phyloP scores from a whole-genome alignment of 164 flowering plant genomes.

The Sextonia rubra region DNA sequence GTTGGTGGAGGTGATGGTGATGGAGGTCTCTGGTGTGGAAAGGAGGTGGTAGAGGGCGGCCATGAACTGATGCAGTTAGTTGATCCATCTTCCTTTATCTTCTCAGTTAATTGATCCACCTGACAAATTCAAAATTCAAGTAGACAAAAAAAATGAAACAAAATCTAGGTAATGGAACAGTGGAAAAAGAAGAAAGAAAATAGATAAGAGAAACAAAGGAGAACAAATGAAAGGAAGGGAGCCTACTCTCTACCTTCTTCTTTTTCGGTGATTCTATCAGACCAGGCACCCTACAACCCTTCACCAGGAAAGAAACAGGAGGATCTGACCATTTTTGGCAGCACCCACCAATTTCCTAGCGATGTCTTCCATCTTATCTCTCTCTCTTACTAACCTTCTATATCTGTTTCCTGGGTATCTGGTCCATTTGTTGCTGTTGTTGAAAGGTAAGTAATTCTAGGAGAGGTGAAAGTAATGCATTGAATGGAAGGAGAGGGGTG shows the following conservation, averaged over 20 bases:
- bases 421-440: not conserved
- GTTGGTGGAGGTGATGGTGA: slow-evolving; percentile 40
- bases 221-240: not conserved
- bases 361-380: slow-evolving; percentile 23
- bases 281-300: not conserved
- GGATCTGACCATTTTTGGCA: slow-evolving; percentile 19
- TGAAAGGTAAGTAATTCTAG: not conserved
- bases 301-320: slow-evolving; percentile 22
- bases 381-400: slow-evolving; percentile 1
- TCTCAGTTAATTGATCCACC: not conserved
- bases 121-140: slow-evolving; percentile 3
- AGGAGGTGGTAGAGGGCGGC: slow-evolving; percentile 79
- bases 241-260: not conserved
- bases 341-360: slow-evolving; percentile 40
- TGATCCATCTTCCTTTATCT: slow-evolving; percentile 52
- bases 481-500: not conserved
- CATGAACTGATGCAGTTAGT: slow-evolving; percentile 52
- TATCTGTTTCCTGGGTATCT: not conserved
- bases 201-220: not conserved
- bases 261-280: not conserved
- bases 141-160: no score
- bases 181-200: not conserved
- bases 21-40: slow-evolving; percentile 70
- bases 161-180: not conserved
- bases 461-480: slow-evolving; percentile 17